phyloP scores from a whole-genome alignment of 306 rosid species.

The Calophaca sinica region DNA sequence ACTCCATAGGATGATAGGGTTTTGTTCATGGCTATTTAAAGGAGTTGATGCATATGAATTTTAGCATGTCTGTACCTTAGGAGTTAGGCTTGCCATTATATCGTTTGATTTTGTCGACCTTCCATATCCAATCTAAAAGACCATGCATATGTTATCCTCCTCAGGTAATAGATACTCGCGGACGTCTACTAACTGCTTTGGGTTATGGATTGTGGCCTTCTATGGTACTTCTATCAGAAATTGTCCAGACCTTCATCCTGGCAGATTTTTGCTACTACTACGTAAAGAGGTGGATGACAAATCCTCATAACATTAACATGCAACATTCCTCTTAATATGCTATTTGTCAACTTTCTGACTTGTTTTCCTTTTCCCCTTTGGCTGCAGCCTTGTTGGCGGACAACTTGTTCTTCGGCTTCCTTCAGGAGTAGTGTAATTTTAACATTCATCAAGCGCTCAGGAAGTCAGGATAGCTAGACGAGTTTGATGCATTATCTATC shows the following conservation, averaged over 20 bases:
- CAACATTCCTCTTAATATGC: slow-evolving; percentile 11
- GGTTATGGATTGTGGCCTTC: slow-evolving; percentile 88
- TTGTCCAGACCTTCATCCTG: slow-evolving; percentile 78
- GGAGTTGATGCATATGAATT: slow-evolving; percentile 11
- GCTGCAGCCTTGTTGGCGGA: slow-evolving; percentile 71
- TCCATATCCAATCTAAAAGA: slow-evolving; percentile 1
- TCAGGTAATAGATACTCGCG: slow-evolving; percentile 72
- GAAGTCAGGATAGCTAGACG: slow-evolving; percentile 5
- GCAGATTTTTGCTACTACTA: slow-evolving; percentile 91
- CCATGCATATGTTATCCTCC: slow-evolving; percentile 10
- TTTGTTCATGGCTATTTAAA: neutral
- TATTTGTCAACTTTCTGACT: slow-evolving; percentile 39
- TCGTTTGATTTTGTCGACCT: slow-evolving; percentile 1
- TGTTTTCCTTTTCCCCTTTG: slow-evolving; percentile 13
- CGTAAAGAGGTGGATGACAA: slow-evolving; percentile 62
- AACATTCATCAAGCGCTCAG: neutral
- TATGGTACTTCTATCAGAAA: slow-evolving; percentile 75
- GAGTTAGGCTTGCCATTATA: slow-evolving; percentile 10
- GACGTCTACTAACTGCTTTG: slow-evolving; percentile 67
- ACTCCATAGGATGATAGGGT: neutral
- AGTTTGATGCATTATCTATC: slow-evolving; percentile 20
- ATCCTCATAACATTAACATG: slow-evolving; percentile 18
- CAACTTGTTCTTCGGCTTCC: slow-evolving; percentile 82
- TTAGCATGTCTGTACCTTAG: slow-evolving; percentile 2
- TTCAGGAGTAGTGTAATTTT: slow-evolving; percentile 67